Conservation (phyloP, 2,329 filamentous ascomycete species). For the Sporothrix phasma region DNA sequence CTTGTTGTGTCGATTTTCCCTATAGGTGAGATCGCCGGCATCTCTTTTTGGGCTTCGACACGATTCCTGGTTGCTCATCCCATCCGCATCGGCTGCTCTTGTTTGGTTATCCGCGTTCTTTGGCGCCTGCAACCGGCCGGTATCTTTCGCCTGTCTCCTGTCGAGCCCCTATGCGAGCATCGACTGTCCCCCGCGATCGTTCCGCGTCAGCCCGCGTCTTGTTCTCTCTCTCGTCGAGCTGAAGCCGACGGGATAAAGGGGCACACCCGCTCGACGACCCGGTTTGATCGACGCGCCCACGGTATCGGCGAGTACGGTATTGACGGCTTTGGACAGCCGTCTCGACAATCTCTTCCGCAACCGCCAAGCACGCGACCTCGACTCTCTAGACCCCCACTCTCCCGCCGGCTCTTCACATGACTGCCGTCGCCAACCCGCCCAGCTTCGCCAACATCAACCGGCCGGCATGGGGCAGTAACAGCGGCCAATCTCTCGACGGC, state of each 20-base stretch:
- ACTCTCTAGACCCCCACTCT: conserved; percentile 6
- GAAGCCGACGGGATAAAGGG: neutral
- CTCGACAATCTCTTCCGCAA: neutral
- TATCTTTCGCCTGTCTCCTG: neutral
- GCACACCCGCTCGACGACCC: conserved; percentile 2
- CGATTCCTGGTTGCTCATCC: neutral
- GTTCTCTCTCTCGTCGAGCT: conserved; percentile 6
- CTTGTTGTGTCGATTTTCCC: neutral
- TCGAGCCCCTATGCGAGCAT: conserved; percentile 8
- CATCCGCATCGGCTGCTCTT: conserved; percentile 4
- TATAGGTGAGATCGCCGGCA: neutral
- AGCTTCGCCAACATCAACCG: conserved; percentile 54
- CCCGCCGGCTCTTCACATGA: conserved; percentile 40
- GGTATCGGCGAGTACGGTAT: neutral
- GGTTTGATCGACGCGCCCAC: neutral
- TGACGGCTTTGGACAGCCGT: neutral
- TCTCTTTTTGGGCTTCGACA: neutral
- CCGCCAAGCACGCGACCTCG: neutral
- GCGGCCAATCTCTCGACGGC: conserved; percentile 37
- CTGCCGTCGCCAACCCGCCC: conserved; percentile 56
- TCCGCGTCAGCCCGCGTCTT: neutral
- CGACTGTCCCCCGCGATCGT: neutral
- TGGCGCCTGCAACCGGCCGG: neutral
- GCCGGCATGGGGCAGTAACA: conserved; percentile 54
- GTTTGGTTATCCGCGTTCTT: neutral